A percentile compares a stretch with the other conserved stretches of the same genome.
These are phyloP conservation scores for Phialocephala sp. DNA, from an alignment of 2,329 filamentous ascomycete genomes.

Conservation along the genomic window DNA sequence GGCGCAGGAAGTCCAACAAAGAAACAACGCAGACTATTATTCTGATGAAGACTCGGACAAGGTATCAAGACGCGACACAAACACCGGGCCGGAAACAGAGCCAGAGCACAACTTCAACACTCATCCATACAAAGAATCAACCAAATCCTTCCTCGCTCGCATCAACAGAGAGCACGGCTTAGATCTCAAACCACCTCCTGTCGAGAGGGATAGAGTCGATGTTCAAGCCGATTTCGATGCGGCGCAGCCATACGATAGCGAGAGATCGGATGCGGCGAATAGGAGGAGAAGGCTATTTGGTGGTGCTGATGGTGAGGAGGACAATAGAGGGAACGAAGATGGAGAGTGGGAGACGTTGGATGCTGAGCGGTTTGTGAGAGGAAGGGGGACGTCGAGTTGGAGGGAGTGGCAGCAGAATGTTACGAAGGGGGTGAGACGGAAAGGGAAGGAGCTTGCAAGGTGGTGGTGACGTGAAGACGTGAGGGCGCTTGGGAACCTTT, in stretches of 20 bases:
- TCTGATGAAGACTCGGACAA: neutral
- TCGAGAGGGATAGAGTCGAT: neutral
- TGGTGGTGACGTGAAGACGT: too few relatives aligned
- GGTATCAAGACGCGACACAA: neutral
- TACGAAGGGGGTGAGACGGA: too few relatives aligned
- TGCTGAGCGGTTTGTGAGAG: neutral
- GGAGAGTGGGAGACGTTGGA: neutral
- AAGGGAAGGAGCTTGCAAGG: too few relatives aligned
- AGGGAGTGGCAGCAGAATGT: neutral
- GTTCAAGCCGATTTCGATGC: neutral
- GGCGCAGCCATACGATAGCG: neutral
- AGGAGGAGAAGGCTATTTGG: neutral
- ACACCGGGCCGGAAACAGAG: neutral
- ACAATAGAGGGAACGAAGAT: neutral
- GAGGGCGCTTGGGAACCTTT: too few relatives aligned
- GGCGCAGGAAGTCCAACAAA: neutral
- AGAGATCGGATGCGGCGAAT: neutral
- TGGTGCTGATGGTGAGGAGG: too few relatives aligned
- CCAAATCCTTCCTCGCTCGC: neutral
- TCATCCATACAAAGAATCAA: neutral
- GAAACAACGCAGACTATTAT: neutral
- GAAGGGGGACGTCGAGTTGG: neutral
- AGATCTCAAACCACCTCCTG: neutral
- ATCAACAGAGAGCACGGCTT: neutral
- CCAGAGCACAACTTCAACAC: neutral